Evolutionary conservation across 2,329 filamentous ascomycete genomes (phyloP).

Genomic region (Aureobasidium sp.): DNA sequence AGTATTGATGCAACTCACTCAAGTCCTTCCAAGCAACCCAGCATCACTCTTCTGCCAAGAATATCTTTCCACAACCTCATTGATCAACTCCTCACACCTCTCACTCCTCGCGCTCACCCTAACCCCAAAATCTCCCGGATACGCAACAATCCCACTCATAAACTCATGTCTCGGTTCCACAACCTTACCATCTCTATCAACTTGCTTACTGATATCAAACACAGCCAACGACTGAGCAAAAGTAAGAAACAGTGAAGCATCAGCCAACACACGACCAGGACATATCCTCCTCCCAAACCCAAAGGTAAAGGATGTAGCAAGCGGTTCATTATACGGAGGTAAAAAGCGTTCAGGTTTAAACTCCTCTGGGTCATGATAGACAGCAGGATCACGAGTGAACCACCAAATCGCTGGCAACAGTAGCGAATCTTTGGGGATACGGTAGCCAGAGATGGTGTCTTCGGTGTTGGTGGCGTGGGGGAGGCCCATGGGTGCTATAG

Average conservation of each 20-base stretch:
- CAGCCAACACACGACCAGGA: conserved; percentile 34
- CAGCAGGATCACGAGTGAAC: conserved; percentile 38
- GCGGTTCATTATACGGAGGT: conserved; percentile 28
- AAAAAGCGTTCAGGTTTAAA: conserved; percentile 54
- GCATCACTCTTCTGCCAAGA: conserved; percentile 23
- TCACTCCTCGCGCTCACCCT: conserved; percentile 20
- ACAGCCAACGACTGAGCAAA: conserved; percentile 52
- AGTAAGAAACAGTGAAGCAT: conserved; percentile 45
- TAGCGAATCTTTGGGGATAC: conserved; percentile 45
- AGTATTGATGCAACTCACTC: too few relatives aligned
- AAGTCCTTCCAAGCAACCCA: not conserved
- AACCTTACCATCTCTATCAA: conserved; percentile 19
- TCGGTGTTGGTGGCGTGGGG: conserved; percentile 37
- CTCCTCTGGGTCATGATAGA: conserved; percentile 29
- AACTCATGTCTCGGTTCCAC: conserved; percentile 21
- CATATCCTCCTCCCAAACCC: conserved; percentile 28
- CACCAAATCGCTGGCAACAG: conserved; percentile 44
- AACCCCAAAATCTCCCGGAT: conserved; percentile 24
- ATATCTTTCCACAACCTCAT: conserved; percentile 21
- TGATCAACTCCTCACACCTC: conserved; percentile 19
- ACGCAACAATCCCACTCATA: conserved; percentile 24
- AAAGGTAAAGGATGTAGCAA: conserved; percentile 25
- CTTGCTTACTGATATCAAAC: conserved; percentile 36
- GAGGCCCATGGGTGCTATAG: conserved; percentile 35
- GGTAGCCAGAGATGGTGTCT: conserved; percentile 40